Percentiles rank a stretch among this genome's conserved stretches.
Evolutionary conservation across 2,329 filamentous ascomycete genomes (phyloP).

Genomic region (Penicillium oxalicum): DNA sequence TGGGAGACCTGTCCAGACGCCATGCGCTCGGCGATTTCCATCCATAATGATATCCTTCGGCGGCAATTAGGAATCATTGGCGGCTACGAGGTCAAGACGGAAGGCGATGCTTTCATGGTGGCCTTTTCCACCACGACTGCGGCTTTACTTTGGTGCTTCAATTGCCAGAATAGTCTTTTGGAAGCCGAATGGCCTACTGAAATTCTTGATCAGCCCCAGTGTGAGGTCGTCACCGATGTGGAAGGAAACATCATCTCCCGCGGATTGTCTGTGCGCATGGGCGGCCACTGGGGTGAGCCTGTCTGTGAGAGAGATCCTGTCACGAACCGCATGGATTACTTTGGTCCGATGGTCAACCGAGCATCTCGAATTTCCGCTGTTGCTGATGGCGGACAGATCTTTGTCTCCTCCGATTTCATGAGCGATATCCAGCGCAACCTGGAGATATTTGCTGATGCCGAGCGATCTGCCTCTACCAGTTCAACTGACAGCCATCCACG

Average conservation of each 20-base stretch:
- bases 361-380: slow-evolving; percentile 89
- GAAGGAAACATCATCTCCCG: slow-evolving; percentile 88
- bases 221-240: slow-evolving; percentile 73
- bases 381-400: slow-evolving; percentile 93
- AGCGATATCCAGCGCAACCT: slow-evolving; percentile 88
- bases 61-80: slow-evolving; percentile 87
- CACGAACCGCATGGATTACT: slow-evolving; percentile 98
- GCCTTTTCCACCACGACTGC: slow-evolving; percentile 95
- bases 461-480: slow-evolving; percentile 61
- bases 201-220: slow-evolving; percentile 78
- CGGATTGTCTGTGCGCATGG: slow-evolving; percentile 93
- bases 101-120: slow-evolving; percentile 99
- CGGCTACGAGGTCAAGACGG: slow-evolving; percentile 98
- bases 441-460: slow-evolving; percentile 81
- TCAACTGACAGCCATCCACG: slow-evolving; percentile 65
- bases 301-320: slow-evolving; percentile 95
- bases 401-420: slow-evolving; percentile 94
- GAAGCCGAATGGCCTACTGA: slow-evolving; percentile 91
- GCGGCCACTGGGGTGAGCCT: slow-evolving; percentile 89
- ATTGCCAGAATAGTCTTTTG: slow-evolving; percentile 79
- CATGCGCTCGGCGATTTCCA: slow-evolving; percentile 94
- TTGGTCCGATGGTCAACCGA: slow-evolving; percentile 98
- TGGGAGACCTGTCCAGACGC: slow-evolving; percentile 95
- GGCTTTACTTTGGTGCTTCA: slow-evolving; percentile 92
- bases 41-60: slow-evolving; percentile 96